Base-by-base conservation (phyloP, 805 yeast genomes). In the Wickerhamomyces bisporus region DNA sequence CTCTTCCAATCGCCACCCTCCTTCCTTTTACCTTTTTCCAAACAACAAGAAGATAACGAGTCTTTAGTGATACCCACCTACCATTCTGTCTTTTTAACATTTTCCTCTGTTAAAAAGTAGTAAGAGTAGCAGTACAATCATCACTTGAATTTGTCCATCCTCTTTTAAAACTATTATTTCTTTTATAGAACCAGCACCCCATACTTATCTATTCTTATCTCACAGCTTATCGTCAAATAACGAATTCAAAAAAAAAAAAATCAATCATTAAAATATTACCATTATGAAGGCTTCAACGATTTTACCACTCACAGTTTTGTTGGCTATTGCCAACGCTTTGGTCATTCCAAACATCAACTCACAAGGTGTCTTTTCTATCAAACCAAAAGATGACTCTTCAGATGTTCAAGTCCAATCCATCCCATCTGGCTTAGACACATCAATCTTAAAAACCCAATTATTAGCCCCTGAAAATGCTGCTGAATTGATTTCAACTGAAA, bases 261-360 rank as follows among this genome's bases (percentile, higher is more conserved):
- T 13, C 21, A n/a, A n/a, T n/a, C n/a, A n/a, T 12, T 15, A 24
- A 32, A 32, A 32, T 18, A 23, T 17, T n/a, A n/a, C 9, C 13
- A 32, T 36, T 12, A 50, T 50, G 57, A 48, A 44, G 46, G 37
- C 50, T 19, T 45, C 61, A 6, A 38, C 55, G 32, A 38, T 53
- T 17, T 43, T 65, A 10, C 57, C 68, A 26, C 44, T 58, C 7
- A 58, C 68, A 19, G 65, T 62, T 24, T 47, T 66, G 36, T 62
- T 62, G 31, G 43, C 69, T 20, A 49, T 65, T 7, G 72, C 75
- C 21, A 58, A 64, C 40, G 75, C 76, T n/a, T 65, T 81, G 55
- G 81, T 81, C 42, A 76, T 82, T 47, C 91, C 91, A 25, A 65
- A 71, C 34, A 61, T 71, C 30, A 68, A 63, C 42, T 58, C 64